Evolutionary conservation across 495 filamentous ascomycete genomes (phyloP), one percentile per base, ranked within the genome.

Genomic region (Podospora pseudoanserina): DNA sequence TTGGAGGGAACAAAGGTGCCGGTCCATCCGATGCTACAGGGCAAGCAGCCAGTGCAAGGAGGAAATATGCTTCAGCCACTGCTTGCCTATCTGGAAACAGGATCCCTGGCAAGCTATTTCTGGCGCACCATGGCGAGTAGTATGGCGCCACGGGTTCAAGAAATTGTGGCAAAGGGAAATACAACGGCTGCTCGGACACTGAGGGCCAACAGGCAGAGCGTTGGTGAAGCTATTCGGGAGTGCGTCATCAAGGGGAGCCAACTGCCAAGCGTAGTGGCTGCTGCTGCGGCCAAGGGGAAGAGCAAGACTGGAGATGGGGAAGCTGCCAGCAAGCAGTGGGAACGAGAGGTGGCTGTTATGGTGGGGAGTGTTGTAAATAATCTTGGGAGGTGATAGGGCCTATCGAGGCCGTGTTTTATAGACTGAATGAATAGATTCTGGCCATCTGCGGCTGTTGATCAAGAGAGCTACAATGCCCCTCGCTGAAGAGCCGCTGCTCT

Each of bases 291-390:
- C 0, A 81, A 82, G 66, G 76, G 80, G 73, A 80, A 81, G 73
- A 70, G 70, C 65, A 82, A 85, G 54, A 85, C 67, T 3, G 73
- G 83, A 64, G 71, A 67, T 27, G 53, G 20, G 2, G 71, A 69
- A 5, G 73, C 83, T 57, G 66, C 34, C 2, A 56, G 39, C 19
- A 70, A 69, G 26, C 54, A 66, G 2, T 97, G 92, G 89, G 96
- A 98, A 74, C 86, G 94, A 65, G 95, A 97, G 79, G 90, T 94
- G 30, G 94, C 94, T 5, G 94, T 99, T 44, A 97, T 99, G 93
- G 91, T 96, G 64, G 89, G 91, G 65, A 88, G 89, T 58, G 86
- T 96, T 0, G 75, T 85, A 28, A 79, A 78, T 28, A 82, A 81
- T 65, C 67, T 82, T 23, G 55, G 55, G 23, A 58, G 55, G 55